Percentiles rank a stretch among this genome's conserved stretches.
Conservation (phyloP, 371 early-diverging fungal species). For the Encephalitozoon hellem region DNA sequence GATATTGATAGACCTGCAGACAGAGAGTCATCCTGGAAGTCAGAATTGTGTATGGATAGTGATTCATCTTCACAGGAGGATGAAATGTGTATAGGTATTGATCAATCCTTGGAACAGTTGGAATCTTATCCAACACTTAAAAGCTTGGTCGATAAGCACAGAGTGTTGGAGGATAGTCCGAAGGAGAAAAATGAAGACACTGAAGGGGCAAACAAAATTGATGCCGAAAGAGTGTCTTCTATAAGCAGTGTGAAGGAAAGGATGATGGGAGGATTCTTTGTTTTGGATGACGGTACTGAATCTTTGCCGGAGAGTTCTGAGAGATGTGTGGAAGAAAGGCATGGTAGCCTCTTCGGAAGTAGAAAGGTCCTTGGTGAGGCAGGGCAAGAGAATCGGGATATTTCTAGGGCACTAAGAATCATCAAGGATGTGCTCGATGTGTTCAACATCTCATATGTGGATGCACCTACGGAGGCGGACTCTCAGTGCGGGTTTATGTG, state of each 20-base stretch:
- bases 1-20: background rate
- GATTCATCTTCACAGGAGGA: background rate
- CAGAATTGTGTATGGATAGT: background rate
- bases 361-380: background rate
- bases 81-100: background rate
- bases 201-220: background rate
- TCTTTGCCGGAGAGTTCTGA: background rate
- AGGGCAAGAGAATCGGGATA: background rate
- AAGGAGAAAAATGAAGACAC: background rate
- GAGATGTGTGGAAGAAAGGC: background rate
- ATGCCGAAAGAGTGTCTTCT: background rate
- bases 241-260: background rate
- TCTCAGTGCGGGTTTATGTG: conserved; percentile 81
- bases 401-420: background rate
- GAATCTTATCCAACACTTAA: background rate
- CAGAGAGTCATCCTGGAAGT: background rate
- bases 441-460: conserved; percentile 86
- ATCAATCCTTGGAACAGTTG: background rate
- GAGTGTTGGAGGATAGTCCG: background rate
- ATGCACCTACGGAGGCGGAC: conserved; percentile 91
- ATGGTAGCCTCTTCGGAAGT: background rate
- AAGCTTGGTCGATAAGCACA: background rate
- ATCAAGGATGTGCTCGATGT: conserved; percentile 65
- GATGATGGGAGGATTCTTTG: conserved; percentile 2
- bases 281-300: background rate